phyloP scores from a whole-genome alignment of 2,329 filamentous ascomycete species.

The Claviceps quebecensis region DNA sequence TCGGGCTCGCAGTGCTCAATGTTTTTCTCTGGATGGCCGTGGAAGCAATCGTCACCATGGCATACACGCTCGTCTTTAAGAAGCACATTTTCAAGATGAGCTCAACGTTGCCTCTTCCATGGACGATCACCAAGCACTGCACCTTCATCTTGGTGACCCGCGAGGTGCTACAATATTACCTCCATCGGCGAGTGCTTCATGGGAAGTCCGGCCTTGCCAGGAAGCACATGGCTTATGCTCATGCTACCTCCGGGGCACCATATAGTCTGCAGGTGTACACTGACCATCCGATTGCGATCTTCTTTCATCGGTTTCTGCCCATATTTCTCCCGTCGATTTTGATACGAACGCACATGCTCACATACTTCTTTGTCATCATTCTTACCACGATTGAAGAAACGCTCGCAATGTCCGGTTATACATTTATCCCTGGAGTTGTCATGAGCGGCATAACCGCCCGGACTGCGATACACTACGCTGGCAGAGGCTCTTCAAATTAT shows the following conservation, averaged over 20 bases:
- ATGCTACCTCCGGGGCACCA: slow-evolving; percentile 39
- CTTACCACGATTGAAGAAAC: slow-evolving; percentile 54
- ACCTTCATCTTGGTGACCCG: slow-evolving; percentile 28
- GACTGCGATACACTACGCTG: slow-evolving; percentile 30
- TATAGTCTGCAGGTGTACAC: slow-evolving; percentile 51
- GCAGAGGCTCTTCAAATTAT: slow-evolving; percentile 43
- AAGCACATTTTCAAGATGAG: slow-evolving; percentile 32
- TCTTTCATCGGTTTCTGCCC: slow-evolving; percentile 50
- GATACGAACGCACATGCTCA: slow-evolving; percentile 59
- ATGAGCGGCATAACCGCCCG: slow-evolving; percentile 35
- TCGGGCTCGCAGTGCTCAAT: slow-evolving; percentile 32
- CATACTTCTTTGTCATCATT: slow-evolving; percentile 50
- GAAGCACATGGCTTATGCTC: slow-evolving; percentile 32
- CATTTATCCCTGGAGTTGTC: slow-evolving; percentile 37
- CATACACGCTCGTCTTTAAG: slow-evolving; percentile 19
- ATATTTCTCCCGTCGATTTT: slow-evolving; percentile 49
- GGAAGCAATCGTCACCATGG: slow-evolving; percentile 28
- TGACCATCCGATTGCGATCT: slow-evolving; percentile 52
- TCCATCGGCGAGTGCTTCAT: slow-evolving; percentile 63
- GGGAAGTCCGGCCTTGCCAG: slow-evolving; percentile 21
- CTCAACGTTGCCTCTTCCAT: slow-evolving; percentile 36
- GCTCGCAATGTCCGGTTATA: slow-evolving; percentile 54
- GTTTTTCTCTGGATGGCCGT: slow-evolving; percentile 27
- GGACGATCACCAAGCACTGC: slow-evolving; percentile 38
- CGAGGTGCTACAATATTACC: slow-evolving; percentile 54